Base-by-base conservation (phyloP, 2,329 filamentous ascomycete species). In the Neurospora sp. region DNA sequence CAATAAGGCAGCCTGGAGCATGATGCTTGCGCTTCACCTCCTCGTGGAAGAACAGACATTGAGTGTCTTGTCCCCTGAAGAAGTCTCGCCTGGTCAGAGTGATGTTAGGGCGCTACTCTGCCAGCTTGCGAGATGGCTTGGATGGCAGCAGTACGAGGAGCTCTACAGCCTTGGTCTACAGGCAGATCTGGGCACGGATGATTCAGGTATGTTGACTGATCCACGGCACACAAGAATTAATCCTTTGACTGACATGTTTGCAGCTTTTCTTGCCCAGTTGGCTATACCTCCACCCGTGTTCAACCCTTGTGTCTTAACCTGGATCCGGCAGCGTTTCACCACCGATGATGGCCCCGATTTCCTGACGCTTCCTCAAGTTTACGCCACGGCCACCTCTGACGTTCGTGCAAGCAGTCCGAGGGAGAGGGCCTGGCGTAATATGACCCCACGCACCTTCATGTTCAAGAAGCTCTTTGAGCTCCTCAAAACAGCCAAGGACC, bases 31-130 rank as follows among this genome's bases (percentile, higher is more conserved):
- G 0, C 83, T 99, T 12, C 96, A 99, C 80, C 83, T 98, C 3
- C 82, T 97, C n/a, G 86, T 91, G 0, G 95, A 99, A 78, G 96
- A 99, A 78, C 86, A 91, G 72, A 98, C 97, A 77, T 85, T 99
- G 1, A 88, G 92, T 71, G 86, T 89, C 4, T 82, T 84, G 72
- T 79, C 80, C 0, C 80, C 83, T 0, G 83, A 85, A 67, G 80
- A 81, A 46, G 73, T 76, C 2, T 82, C 83, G 3, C 81, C 82
- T 0, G 81, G 83, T 0, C 80, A 82, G 36, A 78, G 80, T 10
- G 83, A 86, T 66, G 75, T 98, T 28, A 87, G 88, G n/a, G 89
- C 91, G 17, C 79, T 97, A 1, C 82, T 98, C 62, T 89, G 90
- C 66, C 95, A 97, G 77, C 84, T 99, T 70, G 88, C 91, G 1